phyloP scores from a whole-genome alignment of 768 basidiomycete species.

The Collybia sp. region DNA sequence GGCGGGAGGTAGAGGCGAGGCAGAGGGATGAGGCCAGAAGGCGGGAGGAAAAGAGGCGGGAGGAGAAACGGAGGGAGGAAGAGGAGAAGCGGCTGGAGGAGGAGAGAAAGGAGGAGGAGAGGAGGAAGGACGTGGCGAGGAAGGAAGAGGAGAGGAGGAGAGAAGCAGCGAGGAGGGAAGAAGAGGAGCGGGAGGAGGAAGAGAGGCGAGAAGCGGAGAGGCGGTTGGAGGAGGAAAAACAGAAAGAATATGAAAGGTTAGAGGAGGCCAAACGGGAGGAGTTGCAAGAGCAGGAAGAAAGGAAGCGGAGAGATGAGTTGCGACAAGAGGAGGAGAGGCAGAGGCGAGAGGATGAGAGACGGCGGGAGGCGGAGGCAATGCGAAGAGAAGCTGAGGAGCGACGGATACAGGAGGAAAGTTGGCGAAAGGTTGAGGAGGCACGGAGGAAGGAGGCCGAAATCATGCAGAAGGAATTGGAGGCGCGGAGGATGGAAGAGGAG shows the following conservation, averaged over 20 bases:
- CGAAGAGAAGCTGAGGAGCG: constrained; percentile 12
- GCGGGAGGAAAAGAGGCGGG: constrained; percentile 7
- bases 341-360: constrained; percentile 20
- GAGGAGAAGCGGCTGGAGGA: constrained; percentile 15
- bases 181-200: constrained; percentile 19
- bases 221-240: constrained; percentile 13
- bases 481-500: constrained; percentile 17
- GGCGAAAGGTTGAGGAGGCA: constrained; percentile 21
- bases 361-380: constrained; percentile 11
- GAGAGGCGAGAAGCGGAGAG: constrained; percentile 11
- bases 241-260: neutral
- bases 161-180: constrained; percentile 13
- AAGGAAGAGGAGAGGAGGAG: constrained; percentile 13
- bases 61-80: constrained; percentile 10
- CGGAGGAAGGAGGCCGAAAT: constrained; percentile 17
- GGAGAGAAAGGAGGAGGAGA: constrained; percentile 3
- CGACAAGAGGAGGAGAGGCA: constrained; percentile 18
- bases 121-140: constrained; percentile 15
- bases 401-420: constrained; percentile 17
- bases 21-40: constrained; percentile 14
- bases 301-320: constrained; percentile 17
- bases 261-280: constrained; percentile 12
- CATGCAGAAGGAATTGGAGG: constrained; percentile 17
- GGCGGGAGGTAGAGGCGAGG: constrained; percentile 8
- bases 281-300: constrained; percentile 13